Evolutionary conservation across 164 flowering plant species (phyloP).

Genomic region (Buxus sempervirens): DNA sequence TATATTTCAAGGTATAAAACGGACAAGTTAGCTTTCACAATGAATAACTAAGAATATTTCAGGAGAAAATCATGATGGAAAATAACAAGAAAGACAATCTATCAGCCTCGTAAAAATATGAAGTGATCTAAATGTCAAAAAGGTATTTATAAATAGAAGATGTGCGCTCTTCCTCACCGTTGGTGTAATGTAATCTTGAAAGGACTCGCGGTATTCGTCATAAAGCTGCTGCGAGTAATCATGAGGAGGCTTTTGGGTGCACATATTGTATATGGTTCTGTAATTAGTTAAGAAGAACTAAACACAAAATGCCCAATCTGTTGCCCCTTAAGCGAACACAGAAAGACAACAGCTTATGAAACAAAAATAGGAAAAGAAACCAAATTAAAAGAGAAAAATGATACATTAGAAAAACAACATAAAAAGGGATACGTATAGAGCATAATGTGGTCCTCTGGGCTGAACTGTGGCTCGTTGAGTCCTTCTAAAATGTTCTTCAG

Average conservation of each 20-base stretch:
- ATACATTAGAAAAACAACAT: neutral
- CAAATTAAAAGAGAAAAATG: neutral
- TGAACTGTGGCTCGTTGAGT: conserved; percentile 45
- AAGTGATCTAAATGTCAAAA: neutral
- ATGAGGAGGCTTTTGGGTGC: conserved; percentile 73
- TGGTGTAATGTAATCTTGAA: conserved; percentile 55
- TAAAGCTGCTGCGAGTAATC: conserved; percentile 75
- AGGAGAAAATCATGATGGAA: neutral
- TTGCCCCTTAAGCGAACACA: too few relatives aligned
- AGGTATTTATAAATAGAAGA: too few relatives aligned
- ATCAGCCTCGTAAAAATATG: neutral
- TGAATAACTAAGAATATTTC: neutral
- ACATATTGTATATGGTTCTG: conserved; percentile 73
- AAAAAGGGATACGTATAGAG: conserved; percentile 53
- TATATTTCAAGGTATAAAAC: neutral
- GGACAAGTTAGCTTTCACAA: neutral
- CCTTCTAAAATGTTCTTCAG: conserved; percentile 59
- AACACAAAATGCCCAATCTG: too few relatives aligned
- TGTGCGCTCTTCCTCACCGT: conserved; percentile 35
- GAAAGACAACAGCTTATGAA: neutral
- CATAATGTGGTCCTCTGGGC: conserved; percentile 63
- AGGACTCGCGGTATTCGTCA: conserved; percentile 52
- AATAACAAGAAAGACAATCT: neutral
- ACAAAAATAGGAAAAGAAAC: neutral
- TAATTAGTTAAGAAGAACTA: conserved; percentile 7